These are phyloP conservation scores for Hanseniaspora pseudoguilliermondii DNA, from an alignment of 805 yeast genomes.

Conservation along the genomic window DNA sequence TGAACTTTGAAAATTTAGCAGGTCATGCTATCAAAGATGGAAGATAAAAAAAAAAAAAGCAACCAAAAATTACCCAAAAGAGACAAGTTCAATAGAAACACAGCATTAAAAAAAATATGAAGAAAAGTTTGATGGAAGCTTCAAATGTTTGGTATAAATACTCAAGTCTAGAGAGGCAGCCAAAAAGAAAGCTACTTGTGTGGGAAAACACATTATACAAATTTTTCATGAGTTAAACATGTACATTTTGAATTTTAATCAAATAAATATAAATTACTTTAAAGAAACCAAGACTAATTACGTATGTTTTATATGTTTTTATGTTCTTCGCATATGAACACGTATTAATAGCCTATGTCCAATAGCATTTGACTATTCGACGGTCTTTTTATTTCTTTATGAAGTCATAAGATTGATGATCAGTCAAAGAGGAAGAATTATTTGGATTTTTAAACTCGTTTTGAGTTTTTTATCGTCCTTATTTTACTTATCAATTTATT, in stretches of 20 bases:
- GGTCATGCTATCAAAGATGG: too few species aligned
- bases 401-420: background rate
- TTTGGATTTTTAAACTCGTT: background rate
- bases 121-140: background rate
- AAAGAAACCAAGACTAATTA: constrained; percentile 7
- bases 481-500: background rate
- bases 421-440: background rate
- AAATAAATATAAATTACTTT: too few species aligned
- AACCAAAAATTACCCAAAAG: background rate
- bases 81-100: too few species aligned
- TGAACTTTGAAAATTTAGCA: too few species aligned
- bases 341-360: constrained; percentile 3
- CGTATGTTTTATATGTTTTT: constrained; percentile 12
- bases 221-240: too few species aligned
- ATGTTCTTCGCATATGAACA: constrained; percentile 12
- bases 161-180: too few species aligned
- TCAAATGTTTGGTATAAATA: too few species aligned
- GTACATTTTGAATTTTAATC: too few species aligned
- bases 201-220: too few species aligned
- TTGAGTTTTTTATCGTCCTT: background rate
- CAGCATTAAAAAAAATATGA: too few species aligned
- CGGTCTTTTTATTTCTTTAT: background rate
- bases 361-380: background rate
- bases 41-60: background rate
- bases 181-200: too few species aligned